These are phyloP conservation scores for Allodekkera sacchari DNA, from an alignment of 805 yeast species.

Conservation along the genomic window DNA sequence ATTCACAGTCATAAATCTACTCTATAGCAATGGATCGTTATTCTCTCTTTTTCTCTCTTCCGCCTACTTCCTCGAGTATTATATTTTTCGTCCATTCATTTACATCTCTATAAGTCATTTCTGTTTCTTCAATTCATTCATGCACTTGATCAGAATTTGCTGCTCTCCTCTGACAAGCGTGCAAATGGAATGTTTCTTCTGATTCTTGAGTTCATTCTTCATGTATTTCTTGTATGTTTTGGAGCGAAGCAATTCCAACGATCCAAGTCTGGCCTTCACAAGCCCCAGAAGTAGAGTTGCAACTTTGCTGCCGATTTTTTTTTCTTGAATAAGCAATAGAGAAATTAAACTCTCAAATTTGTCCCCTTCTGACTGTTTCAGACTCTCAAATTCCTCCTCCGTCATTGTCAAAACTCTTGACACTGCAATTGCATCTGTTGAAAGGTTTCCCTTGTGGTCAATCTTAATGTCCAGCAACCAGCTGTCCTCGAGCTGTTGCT, in stretches of 20 bases:
- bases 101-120: too few species aligned
- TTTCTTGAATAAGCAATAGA: too few species aligned
- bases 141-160: not conserved
- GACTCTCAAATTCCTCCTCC: not conserved
- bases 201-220: not conserved
- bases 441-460: slow-evolving; percentile 13
- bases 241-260: slow-evolving; percentile 1
- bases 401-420: slow-evolving; percentile 1
- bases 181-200: not conserved
- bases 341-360: not conserved
- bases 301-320: not conserved
- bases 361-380: not conserved
- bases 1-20: too few species aligned
- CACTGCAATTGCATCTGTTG: not conserved
- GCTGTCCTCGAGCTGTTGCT: slow-evolving; percentile 1
- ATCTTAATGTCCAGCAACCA: slow-evolving; percentile 1
- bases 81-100: too few species aligned
- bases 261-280: not conserved
- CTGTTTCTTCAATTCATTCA: too few species aligned
- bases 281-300: not conserved
- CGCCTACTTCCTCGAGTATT: too few species aligned
- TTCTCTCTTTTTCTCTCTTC: too few species aligned
- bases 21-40: too few species aligned
- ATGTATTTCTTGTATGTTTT: not conserved
- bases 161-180: not conserved